Evolutionary conservation across 495 filamentous ascomycete species (phyloP), one percentile per base, ranked within the genome.

Genomic region (Eremomyces bilateralis): DNA sequence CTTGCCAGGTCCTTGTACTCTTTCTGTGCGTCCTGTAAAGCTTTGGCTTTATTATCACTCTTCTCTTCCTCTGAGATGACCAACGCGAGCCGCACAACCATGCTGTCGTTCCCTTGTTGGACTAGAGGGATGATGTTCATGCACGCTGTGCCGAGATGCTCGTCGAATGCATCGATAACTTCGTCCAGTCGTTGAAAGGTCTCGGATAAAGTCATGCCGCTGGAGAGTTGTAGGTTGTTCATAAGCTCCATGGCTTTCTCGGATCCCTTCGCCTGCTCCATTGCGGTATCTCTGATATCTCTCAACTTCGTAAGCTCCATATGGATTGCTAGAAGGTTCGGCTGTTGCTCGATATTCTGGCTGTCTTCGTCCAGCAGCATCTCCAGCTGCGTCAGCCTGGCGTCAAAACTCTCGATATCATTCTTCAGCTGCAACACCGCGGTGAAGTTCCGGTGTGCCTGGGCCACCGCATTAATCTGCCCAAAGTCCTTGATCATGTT

Each of bases 401-500:
- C 65, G 46, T 76, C 75, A 42, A 99, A 92, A 20, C 63, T 74
- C 50, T 90, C 80, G 42, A 99, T 64, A 38, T 83, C 80, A 31
- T 63, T 65, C 54, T 84, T 80, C 80, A 99, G 94, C 44, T 73
- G 66, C 59, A 93, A 71, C 31, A 88, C 83, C 19, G 79, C 78
- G 35, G 77, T 74, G 48, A 95, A 95, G 51, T 95, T 91, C 38
- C 83, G 66, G 56, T 99, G 88, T 19, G 90, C 80, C 53, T 85
- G 78, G 16, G 83, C 81, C 27, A 95, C 72, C 42, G 80, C 60
- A 52, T 94, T 93, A 55, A 99, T 93, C 48, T 88, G 80, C 22
- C 90, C 80, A 51, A 99, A 99, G 58, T 95, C 88, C 38, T 74
- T 69, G 38, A 95, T 92, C 69, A 92, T 92, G 46, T 77, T 73